Conservation (phyloP, 2,329 filamentous ascomycete species). For the Nannizziopsis barbatae region DNA sequence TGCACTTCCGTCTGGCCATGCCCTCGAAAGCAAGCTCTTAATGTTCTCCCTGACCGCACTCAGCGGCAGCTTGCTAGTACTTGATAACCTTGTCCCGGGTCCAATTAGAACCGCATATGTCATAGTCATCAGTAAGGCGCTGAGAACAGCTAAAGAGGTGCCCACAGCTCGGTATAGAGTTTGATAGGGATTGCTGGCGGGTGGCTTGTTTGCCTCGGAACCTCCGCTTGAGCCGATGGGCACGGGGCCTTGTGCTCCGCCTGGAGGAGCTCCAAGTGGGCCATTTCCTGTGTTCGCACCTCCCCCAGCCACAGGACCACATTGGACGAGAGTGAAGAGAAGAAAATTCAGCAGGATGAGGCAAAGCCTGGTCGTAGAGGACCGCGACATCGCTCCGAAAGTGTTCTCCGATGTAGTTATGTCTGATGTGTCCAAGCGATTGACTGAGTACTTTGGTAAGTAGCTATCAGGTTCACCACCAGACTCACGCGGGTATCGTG, state of each 20-base stretch:
- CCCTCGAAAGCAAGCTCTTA: constrained; percentile 1
- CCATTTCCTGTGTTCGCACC: constrained; percentile 1
- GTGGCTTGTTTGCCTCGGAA: not conserved
- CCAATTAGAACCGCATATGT: constrained; percentile 10
- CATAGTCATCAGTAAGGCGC: constrained; percentile 7
- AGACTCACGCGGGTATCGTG: too few relatives aligned
- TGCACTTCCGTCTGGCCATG: constrained; percentile 8
- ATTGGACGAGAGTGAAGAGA: not conserved
- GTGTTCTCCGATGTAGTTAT: too few relatives aligned
- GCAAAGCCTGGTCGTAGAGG: not conserved
- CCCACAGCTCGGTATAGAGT: constrained; percentile 2
- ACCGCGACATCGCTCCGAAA: not conserved
- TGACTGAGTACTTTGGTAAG: too few relatives aligned
- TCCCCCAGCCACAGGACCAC: not conserved
- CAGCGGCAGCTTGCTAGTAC: constrained; percentile 9
- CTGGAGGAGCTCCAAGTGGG: constrained; percentile 4
- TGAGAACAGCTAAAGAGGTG: constrained; percentile 6
- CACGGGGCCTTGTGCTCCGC: constrained; percentile 6
- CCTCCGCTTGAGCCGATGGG: constrained; percentile 5
- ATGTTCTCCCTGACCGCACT: constrained; percentile 4
- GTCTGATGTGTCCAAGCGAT: too few relatives aligned
- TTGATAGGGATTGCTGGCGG: not conserved
- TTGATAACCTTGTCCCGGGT: constrained; percentile 8
- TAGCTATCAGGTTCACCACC: too few relatives aligned
- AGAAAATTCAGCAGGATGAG: not conserved